phyloP scores from a whole-genome alignment of 2,329 filamentous ascomycete genomes.

The Reticulascus tulasneorum region DNA sequence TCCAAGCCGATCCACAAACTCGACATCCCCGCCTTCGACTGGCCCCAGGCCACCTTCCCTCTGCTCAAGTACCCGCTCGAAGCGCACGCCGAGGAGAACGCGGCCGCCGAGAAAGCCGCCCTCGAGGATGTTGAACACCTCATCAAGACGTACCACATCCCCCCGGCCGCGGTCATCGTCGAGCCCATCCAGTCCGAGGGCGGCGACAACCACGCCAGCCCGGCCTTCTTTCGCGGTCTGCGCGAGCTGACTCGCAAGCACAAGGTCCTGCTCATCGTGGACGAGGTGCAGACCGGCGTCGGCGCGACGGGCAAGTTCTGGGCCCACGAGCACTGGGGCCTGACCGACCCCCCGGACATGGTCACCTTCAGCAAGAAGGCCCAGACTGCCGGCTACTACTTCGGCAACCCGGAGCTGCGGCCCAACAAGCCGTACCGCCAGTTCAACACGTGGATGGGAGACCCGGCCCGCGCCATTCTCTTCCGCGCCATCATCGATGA shows the following conservation, averaged over 20 bases:
- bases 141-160: slow-evolving; percentile 73
- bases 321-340: slow-evolving; percentile 93
- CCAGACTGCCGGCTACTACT: slow-evolving; percentile 91
- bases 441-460: slow-evolving; percentile 98
- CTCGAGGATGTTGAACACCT: slow-evolving; percentile 80
- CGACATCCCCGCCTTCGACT: slow-evolving; percentile 92
- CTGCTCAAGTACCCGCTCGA: slow-evolving; percentile 82
- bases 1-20: slow-evolving; percentile 94
- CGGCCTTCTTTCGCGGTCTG: slow-evolving; percentile 80
- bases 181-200: slow-evolving; percentile 94
- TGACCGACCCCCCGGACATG: slow-evolving; percentile 78
- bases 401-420: slow-evolving; percentile 70
- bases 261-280: slow-evolving; percentile 80
- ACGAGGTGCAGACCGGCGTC: slow-evolving; percentile 91
- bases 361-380: slow-evolving; percentile 96
- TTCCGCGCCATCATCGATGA: slow-evolving; percentile 85
- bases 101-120: slow-evolving; percentile 73
- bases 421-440: slow-evolving; percentile 94
- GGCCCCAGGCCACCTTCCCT: slow-evolving; percentile 88
- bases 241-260: slow-evolving; percentile 74
- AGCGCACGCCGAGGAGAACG: slow-evolving; percentile 74
- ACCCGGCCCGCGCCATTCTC: slow-evolving; percentile 77
- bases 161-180: slow-evolving; percentile 76
- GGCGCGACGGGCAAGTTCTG: slow-evolving; percentile 93
- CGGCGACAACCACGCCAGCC: slow-evolving; percentile 89